Evolutionary conservation across 495 filamentous ascomycete genomes (phyloP), one percentile per base, ranked within the genome.

Genomic region (Echria macrotheca): DNA sequence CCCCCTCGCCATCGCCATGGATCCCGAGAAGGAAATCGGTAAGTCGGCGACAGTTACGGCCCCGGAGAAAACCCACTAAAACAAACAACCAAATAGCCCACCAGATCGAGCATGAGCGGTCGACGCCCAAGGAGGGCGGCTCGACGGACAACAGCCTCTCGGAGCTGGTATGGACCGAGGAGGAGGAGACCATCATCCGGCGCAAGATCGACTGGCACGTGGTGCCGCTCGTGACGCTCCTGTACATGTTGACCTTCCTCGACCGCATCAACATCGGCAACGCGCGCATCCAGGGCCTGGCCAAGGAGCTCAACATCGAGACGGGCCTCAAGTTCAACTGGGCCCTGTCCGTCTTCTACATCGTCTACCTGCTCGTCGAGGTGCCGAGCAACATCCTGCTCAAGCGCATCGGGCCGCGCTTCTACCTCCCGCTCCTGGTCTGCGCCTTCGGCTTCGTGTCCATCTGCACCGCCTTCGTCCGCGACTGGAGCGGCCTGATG

Each of bases 341-440:
- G 71, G 69, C 75, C 1, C 77, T 81, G 21, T 76, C 71, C 52
- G 71, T 74, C 33, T 78, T 79, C 57, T 88, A 87, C 63, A 81
- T 89, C 56, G 71, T 83, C 26, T 89, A 89, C 56, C 65, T 78
- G 4, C 63, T 78, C 9, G 76, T 86, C 45, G 82, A 86, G 55
- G 71, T 85, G 8, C 82, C 81, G 2, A 78, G 73, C 52, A 86
- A 87, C 48, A 69, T 86, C 42, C 48, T 85, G 6, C 66, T 87
- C 45, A 85, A 83, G 68, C 72, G 64, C 39, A 53, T 83, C 45
- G 68, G 76, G 33, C 77, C 79, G 0, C 79, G 73, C 45, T 73
- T 78, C 51, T 88, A 83, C 75, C 70, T 89, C 14, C 82, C 85
- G 0, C 52, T 72, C 4, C 57, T 78, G n/a, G 71, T 78, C n/a